phyloP scores from a whole-genome alignment of 108 stramenopile species.

The Parietichytrium sp. region DNA sequence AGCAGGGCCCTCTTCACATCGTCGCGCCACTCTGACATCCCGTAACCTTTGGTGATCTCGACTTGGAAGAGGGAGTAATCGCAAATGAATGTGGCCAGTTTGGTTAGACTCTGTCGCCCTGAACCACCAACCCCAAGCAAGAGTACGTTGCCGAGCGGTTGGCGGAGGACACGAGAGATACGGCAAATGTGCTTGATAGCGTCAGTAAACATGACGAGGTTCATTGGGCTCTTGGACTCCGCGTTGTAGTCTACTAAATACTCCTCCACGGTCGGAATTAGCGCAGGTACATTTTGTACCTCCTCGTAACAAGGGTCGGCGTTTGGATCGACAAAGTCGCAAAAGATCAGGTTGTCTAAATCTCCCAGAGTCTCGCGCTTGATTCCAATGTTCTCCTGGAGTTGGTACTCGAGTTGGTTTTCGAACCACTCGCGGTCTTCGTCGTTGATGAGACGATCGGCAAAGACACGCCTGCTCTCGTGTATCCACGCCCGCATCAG shows the following conservation, averaged over 20 bases:
- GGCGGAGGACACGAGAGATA: conserved; percentile 64
- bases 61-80: conserved; percentile 65
- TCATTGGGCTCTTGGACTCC: conserved; percentile 68
- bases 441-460: conserved; percentile 59
- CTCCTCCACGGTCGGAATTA: conserved; percentile 57
- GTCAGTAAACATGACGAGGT: conserved; percentile 66
- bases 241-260: conserved; percentile 67
- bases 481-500: conserved; percentile 67
- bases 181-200: conserved; percentile 68
- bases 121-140: conserved; percentile 69
- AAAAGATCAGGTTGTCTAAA: conserved; percentile 50
- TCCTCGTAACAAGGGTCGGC: conserved; percentile 58
- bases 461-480: conserved; percentile 65
- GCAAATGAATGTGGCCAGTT: conserved; percentile 65
- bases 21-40: conserved; percentile 65
- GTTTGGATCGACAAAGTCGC: conserved; percentile 62
- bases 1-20: conserved; percentile 58
- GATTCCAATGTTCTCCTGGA: neutral
- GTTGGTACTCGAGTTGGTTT: conserved; percentile 31
- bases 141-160: conserved; percentile 68
- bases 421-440: conserved; percentile 64
- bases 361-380: neutral
- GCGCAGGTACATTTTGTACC: conserved; percentile 48
- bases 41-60: conserved; percentile 69
- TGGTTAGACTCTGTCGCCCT: conserved; percentile 64